Conservation (phyloP, 441 rosid genomes). For the Croton laevigatus region DNA sequence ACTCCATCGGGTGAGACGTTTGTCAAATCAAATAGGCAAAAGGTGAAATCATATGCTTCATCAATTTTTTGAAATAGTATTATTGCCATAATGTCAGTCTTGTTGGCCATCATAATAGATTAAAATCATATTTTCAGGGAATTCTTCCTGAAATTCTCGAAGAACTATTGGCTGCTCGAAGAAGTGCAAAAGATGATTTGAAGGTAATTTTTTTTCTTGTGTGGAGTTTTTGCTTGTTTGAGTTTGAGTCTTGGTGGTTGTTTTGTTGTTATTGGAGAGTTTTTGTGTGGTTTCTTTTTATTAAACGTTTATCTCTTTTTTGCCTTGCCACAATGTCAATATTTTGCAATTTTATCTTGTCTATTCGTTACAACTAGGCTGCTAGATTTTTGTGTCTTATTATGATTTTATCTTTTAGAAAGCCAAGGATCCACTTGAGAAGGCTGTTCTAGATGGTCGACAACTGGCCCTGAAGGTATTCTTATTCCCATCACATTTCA, state of each 20-base stretch:
- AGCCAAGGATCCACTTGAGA: slow-evolving; percentile 96
- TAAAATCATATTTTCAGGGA: slow-evolving; percentile 50
- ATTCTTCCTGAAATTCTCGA: slow-evolving; percentile 99
- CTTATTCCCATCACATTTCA: slow-evolving; percentile 2
- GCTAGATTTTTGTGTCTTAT: slow-evolving; percentile 17
- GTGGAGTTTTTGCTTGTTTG: slow-evolving; percentile 8
- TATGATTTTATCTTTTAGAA: slow-evolving; percentile 47
- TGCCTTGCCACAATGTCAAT: neutral
- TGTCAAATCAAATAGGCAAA: slow-evolving; percentile 83
- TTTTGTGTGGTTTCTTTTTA: slow-evolving; percentile 19
- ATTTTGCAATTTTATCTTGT: slow-evolving; percentile 7
- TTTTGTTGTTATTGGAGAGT: neutral
- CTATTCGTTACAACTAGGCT: slow-evolving; percentile 14
- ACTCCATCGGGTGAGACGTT: slow-evolving; percentile 96
- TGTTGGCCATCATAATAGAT: neutral
- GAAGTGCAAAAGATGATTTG: slow-evolving; percentile 95
- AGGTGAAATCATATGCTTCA: slow-evolving; percentile 40
- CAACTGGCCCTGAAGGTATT: slow-evolving; percentile 92
- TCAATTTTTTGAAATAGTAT: neutral
- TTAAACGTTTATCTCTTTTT: slow-evolving; percentile 5
- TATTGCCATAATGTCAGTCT: neutral
- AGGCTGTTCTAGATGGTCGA: slow-evolving; percentile 97
- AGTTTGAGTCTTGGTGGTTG: too few species aligned
- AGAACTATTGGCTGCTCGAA: slow-evolving; percentile 89
- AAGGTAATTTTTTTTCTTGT: slow-evolving; percentile 47